Conservation (phyloP, 2,329 filamentous ascomycete species). For the Didymellaceae sp. region DNA sequence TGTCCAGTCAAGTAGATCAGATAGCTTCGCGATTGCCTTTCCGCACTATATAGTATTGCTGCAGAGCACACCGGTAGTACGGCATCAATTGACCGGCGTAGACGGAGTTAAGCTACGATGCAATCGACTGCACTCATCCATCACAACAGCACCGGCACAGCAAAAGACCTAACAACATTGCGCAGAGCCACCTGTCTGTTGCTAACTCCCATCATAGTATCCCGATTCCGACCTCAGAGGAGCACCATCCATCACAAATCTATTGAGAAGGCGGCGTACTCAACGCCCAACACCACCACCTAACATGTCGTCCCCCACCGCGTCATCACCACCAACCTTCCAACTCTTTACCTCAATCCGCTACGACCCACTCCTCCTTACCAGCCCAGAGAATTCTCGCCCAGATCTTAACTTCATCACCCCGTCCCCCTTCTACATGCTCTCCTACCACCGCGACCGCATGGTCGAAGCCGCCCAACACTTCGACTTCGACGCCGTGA, state of each 20-base stretch:
- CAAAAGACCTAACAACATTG: not conserved
- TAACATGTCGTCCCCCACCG: slow-evolving; percentile 7
- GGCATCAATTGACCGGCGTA: slow-evolving; percentile 12
- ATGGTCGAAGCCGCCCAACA: slow-evolving; percentile 66
- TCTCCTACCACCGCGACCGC: slow-evolving; percentile 78
- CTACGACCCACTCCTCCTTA: slow-evolving; percentile 47
- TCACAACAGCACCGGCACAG: slow-evolving; percentile 6
- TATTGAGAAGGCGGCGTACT: not conserved
- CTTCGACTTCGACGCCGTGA: slow-evolving; percentile 55
- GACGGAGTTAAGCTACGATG: slow-evolving; percentile 16
- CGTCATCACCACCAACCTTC: slow-evolving; percentile 37
- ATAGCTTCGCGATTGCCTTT: not conserved
- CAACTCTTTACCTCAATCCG: slow-evolving; percentile 50
- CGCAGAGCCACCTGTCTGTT: not conserved
- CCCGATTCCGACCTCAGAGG: not conserved
- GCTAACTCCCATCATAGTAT: not conserved
- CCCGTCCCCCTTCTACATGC: slow-evolving; percentile 76
- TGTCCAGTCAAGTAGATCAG: too few relatives aligned
- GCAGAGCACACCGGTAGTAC: not conserved
- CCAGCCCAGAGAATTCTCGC: slow-evolving; percentile 54
- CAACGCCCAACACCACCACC: not conserved
- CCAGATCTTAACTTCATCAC: slow-evolving; percentile 55
- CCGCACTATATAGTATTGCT: slow-evolving; percentile 2
- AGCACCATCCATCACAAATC: not conserved
- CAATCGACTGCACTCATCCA: not conserved